Conservation (phyloP, 345 rosid genomes). For the Bretschneidera sinensis region DNA sequence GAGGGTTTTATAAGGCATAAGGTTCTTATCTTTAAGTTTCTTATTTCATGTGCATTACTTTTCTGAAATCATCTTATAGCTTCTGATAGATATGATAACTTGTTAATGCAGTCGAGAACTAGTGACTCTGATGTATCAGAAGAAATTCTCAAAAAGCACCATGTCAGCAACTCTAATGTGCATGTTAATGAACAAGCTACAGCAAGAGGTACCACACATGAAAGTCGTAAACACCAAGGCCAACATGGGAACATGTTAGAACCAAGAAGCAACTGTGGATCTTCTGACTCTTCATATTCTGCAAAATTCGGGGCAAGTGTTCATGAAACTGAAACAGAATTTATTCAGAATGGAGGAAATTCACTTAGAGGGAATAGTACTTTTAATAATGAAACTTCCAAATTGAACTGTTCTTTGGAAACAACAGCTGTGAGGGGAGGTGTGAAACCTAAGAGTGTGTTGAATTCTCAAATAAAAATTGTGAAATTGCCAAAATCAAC, state of each 20-base stretch:
- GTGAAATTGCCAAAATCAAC: constrained; percentile 33
- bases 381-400: constrained; percentile 16
- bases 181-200: constrained; percentile 26
- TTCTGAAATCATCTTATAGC: background rate
- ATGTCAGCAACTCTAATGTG: constrained; percentile 29
- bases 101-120: constrained; percentile 35
- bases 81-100: constrained; percentile 12
- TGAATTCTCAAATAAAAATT: constrained; percentile 13
- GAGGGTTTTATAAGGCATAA: constrained; percentile 39
- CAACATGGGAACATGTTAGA: constrained; percentile 22
- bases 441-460: constrained; percentile 18
- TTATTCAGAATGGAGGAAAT: constrained; percentile 13
- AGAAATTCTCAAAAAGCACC: constrained; percentile 30
- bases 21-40: constrained; percentile 27
- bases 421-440: constrained; percentile 14
- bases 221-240: constrained; percentile 24
- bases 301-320: constrained; percentile 24
- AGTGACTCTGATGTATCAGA: constrained; percentile 30
- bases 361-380: constrained; percentile 5
- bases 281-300: constrained; percentile 22
- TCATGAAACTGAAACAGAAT: constrained; percentile 13
- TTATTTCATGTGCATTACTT: background rate
- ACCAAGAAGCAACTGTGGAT: constrained; percentile 32
- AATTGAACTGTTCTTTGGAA: constrained; percentile 12
- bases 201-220: constrained; percentile 23